phyloP scores from a whole-genome alignment of 257 asterid species.

The Solanum pennellii region DNA sequence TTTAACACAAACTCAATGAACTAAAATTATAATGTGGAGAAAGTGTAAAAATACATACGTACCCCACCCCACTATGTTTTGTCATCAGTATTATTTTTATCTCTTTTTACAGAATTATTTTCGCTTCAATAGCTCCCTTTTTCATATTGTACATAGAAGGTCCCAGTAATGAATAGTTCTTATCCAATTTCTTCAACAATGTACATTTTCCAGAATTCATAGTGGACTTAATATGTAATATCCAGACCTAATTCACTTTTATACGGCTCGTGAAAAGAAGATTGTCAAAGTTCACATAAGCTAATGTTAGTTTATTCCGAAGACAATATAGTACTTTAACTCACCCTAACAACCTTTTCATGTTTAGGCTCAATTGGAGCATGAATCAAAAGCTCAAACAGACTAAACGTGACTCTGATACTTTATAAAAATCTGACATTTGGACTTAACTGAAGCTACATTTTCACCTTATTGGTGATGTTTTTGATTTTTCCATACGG shows the following conservation, averaged over 20 bases:
- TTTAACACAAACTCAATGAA: background rate
- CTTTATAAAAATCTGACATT: too few species aligned
- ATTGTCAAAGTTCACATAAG: background rate
- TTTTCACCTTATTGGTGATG: background rate
- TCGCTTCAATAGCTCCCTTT: background rate
- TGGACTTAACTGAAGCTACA: background rate
- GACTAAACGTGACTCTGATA: background rate
- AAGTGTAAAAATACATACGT: background rate
- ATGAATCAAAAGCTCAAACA: background rate
- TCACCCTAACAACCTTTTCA: background rate
- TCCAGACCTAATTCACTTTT: rapidly evolving
- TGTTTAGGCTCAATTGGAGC: background rate
- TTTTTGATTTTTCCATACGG: too few species aligned
- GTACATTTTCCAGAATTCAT: background rate
- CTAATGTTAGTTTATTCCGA: rapidly evolving
- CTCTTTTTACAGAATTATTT: background rate
- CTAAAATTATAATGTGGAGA: background rate
- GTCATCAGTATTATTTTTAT: background rate
- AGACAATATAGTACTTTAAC: background rate
- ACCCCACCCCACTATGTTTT: background rate
- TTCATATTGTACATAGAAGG: background rate
- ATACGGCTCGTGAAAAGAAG: background rate
- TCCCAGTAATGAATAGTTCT: background rate
- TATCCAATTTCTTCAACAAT: background rate
- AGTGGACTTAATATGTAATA: background rate